Evolutionary conservation across 768 basidiomycete genomes (phyloP), one percentile per base, ranked within the genome.

Genomic region (Hortiboletus flavorubellus): DNA sequence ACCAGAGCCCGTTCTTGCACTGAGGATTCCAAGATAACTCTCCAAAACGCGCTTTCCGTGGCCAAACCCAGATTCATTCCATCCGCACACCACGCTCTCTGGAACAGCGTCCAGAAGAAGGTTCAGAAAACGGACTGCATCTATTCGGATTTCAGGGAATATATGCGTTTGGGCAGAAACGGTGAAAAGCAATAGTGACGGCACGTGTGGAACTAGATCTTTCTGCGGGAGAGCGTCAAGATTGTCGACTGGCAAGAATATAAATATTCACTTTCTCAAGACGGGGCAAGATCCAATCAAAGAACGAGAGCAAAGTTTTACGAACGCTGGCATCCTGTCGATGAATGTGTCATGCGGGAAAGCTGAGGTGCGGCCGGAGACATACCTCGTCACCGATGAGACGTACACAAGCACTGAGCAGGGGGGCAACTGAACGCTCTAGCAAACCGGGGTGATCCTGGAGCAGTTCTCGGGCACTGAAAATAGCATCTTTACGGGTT

Each of bases 101-200:
- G 94, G 93, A 5, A 89, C 81, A 55, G 76, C 64, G 37, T 87
- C 83, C 4, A 97, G 77, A 39, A 93, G 78, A 23, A 95, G 67
- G 62, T 89, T 81, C 41, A 98, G 71, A 60, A 93, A 83, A 12
- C 86, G 84, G 51, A 96, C 78, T 4, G 93, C 91, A 65, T 98
- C 95, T 38, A 98, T 80, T 15, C 93, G 82, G 56, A 98, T 93
- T 69, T 96, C 93, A 21, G 94, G 94, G 69, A 94, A 97, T 45
- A 98, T 96, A 63, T 95, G 90, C 0, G 92, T 94, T 68, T 95
- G 88, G 0, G 93, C 92, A 10, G 94, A 96, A 7, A 91, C 86
- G 0, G 85, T 84, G 68, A 94, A 96, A 15, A 98, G 81, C 23
- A 98, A 76, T 6, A 98, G 75, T 0, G 85, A 64, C 1, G 90